Evolutionary conservation across 305 asterid genomes (phyloP), one percentile per base, ranked within the genome.

Genomic region (Caryopteris hybrid): DNA sequence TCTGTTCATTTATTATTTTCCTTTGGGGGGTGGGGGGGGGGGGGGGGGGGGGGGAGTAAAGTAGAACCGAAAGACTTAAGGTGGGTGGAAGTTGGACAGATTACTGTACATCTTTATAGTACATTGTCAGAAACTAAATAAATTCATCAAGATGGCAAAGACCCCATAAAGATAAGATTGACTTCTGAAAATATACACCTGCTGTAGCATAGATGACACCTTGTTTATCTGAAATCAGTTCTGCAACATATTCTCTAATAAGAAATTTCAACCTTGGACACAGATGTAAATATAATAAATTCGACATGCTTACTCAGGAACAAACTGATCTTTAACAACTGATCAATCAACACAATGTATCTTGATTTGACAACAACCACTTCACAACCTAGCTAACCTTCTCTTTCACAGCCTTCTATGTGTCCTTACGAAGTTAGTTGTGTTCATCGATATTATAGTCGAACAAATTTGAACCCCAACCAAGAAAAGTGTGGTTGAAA

Each of bases 371-470:
- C 18, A 53, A 51, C 38, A 27, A 23, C 52, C 39, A n/a, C 36
- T 74, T 71, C 57, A 61, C 63, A 72, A 46, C 60, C 38, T 31
- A 62, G 39, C 18, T 31, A 62, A 46, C 18, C 52, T 31, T 41
- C 59, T 38, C 22, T 17, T 45, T 85, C 76, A 89, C 45, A 83
- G 59, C 84, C 97, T 92, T 79, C 98, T 82, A 73, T 92, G 96
- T 11, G 87, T 90, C 70, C 98, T 85, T 48, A 92, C 82, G 82
- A 92, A 92, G 80, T 92, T 92, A 2, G 86, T 85, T 2, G 97
- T 88, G 66, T 85, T 85, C 87, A 92, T 68, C 4, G 84, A 66
- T 52, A 90, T 79, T 14, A 80, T 90, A 61, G 88, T 64, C 16
- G 96, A 85, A 63, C 86, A 88, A n/a, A 76, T 69, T 43, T 83